Evolutionary conservation across 2,329 filamentous ascomycete species (phyloP).

Genomic region (Penicillium sp.): DNA sequence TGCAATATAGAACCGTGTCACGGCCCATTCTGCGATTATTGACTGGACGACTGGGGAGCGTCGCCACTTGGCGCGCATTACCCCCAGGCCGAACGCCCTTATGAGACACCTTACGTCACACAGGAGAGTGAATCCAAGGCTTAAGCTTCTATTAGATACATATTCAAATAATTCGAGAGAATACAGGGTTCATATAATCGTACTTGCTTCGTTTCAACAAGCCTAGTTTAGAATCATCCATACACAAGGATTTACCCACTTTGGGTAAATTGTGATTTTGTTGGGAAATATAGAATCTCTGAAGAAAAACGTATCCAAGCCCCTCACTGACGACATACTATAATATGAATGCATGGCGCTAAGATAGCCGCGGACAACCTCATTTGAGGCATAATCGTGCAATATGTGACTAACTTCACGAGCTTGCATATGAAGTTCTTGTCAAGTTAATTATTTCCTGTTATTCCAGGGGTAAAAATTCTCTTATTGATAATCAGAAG

Average conservation of each 20-base stretch:
- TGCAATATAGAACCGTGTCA: conserved; percentile 36
- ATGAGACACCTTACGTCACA: conserved; percentile 23
- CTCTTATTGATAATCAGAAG: too few species aligned
- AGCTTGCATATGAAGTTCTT: not conserved
- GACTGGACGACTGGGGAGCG: conserved; percentile 33
- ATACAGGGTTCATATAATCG: not conserved
- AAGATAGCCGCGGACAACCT: not conserved
- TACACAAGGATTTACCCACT: not conserved
- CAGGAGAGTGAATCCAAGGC: not conserved
- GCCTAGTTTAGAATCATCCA: too few species aligned
- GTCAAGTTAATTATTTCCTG: not conserved
- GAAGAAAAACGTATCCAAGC: not conserved
- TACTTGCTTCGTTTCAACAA: not conserved
- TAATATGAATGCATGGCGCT: not conserved
- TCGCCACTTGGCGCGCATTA: conserved; percentile 32
- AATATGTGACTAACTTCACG: not conserved
- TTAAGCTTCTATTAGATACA: not conserved
- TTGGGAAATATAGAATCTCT: not conserved
- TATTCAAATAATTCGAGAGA: not conserved
- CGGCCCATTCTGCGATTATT: conserved; percentile 38
- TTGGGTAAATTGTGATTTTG: too few species aligned
- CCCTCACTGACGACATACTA: not conserved
- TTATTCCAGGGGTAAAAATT: too few species aligned
- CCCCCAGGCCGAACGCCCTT: conserved; percentile 30
- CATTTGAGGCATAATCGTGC: not conserved